These are phyloP conservation scores for Triticum turgidum DNA, from an alignment of 176 grass and related monocot species.

Conservation along the genomic window DNA sequence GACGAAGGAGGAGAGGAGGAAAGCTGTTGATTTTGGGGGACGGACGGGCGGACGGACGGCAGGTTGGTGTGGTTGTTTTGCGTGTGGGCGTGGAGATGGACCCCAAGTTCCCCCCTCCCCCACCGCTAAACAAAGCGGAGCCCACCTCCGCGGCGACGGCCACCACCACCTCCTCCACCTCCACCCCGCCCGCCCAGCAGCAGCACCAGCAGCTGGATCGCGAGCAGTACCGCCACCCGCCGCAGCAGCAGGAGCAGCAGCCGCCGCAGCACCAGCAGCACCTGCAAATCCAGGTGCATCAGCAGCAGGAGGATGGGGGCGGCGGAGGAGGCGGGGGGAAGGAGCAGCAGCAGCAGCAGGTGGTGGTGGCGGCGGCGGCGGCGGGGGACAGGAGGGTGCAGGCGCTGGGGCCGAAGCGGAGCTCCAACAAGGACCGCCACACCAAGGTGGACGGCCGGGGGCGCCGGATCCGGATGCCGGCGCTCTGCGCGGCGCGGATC, in stretches of 20 bases:
- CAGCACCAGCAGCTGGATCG: constrained; percentile 47
- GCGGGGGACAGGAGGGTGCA: constrained; percentile 48
- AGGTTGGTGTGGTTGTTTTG: constrained; percentile 36
- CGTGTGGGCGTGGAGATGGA: constrained; percentile 45
- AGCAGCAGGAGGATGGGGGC: constrained; percentile 30
- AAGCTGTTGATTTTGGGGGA: not conserved
- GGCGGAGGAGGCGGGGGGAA: not conserved
- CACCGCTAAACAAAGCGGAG: constrained; percentile 73
- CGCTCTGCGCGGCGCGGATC: constrained; percentile 82
- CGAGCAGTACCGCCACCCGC: constrained; percentile 48
- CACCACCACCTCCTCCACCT: constrained; percentile 15
- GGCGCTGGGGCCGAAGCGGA: constrained; percentile 66
- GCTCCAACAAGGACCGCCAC: constrained; percentile 88
- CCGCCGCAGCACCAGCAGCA: constrained; percentile 26
- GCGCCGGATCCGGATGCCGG: constrained; percentile 82
- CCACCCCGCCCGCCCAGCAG: constrained; percentile 35
- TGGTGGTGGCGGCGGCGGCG: constrained; percentile 7
- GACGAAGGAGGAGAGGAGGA: not conserved
- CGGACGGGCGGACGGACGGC: not conserved
- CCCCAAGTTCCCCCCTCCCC: constrained; percentile 65
- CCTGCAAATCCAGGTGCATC: constrained; percentile 49
- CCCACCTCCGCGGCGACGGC: constrained; percentile 49
- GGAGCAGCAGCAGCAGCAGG: constrained; percentile 25
- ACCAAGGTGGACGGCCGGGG: constrained; percentile 86
- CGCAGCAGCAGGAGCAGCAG: not conserved